These are phyloP conservation scores for Sextonia rubra DNA, from an alignment of 164 flowering plant genomes.

Conservation along the genomic window DNA sequence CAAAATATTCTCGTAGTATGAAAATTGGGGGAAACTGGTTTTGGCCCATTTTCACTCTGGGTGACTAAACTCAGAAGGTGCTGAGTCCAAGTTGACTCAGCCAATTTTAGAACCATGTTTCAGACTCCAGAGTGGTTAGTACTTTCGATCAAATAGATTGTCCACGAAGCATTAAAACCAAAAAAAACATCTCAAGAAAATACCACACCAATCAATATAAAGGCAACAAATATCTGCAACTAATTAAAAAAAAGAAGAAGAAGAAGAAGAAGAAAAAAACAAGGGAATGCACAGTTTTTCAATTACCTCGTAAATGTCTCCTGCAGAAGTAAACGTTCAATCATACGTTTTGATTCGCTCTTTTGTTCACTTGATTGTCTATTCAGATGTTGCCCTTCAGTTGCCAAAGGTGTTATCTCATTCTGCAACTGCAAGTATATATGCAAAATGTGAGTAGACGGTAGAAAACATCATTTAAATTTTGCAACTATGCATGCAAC, in stretches of 20 bases:
- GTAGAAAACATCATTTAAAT: neutral
- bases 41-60: too few relatives aligned
- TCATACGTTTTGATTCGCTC: slow-evolving; percentile 19
- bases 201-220: neutral
- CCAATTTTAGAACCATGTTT: too few relatives aligned
- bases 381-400: slow-evolving; percentile 2
- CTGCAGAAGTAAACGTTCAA: slow-evolving; percentile 18
- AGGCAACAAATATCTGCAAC: neutral
- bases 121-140: neutral
- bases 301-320: slow-evolving; percentile 27
- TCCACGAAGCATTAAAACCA: neutral
- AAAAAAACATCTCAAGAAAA: too few relatives aligned
- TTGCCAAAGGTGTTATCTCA: neutral
- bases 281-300: slow-evolving; percentile 2
- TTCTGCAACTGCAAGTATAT: slow-evolving; percentile 6
- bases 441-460: neutral
- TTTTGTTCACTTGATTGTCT: slow-evolving; percentile 8
- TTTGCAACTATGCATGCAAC: neutral
- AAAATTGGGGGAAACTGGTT: too few relatives aligned
- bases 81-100: too few relatives aligned
- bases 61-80: too few relatives aligned
- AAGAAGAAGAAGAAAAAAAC: neutral
- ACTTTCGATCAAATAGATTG: neutral
- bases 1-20: too few relatives aligned
- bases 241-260: neutral